Base-by-base conservation (phyloP, 768 basidiomycete genomes). In the Auriscalpium vulgare region DNA sequence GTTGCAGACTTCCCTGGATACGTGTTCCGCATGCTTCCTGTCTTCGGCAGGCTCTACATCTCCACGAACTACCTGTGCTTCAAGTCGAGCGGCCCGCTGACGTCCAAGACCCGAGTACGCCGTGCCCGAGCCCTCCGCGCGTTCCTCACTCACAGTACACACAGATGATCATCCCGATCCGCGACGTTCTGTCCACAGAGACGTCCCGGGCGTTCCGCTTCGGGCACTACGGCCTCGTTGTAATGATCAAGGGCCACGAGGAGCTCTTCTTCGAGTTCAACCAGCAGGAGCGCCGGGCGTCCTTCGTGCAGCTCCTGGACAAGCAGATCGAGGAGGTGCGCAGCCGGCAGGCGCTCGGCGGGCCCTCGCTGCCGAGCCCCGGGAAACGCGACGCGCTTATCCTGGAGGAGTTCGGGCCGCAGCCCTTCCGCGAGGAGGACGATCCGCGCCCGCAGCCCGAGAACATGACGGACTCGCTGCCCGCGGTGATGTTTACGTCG, bases 231-330 rank as follows among this genome's bases (percentile, higher is more conserved):
- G 95, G 95, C 29, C 79, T 98, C 17, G 83, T 90, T 37, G 76
- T 98, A 55, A 86, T 97, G 53, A 84, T 99, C 63, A 91, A 88
- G 64, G 95, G 95, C 0, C 93, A 98, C 66, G 95, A 99, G 71
- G 95, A 99, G 67, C 76, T 98, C 10, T 99, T 99, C 75, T 88
- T 98, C 63, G 97, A 99, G 70, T 95, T 99, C 67, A 76, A 79
- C 44, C 83, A 85, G 17, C 81, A 87, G 55, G 86, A 90, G 54
- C 85, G 90, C 59, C 83, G 95, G 21, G 78, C 86, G 59, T 83
- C 85, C 1, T 94, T 95, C 65, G 80, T 88, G 17, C 68, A 68
- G 11, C 74, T 95, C 17, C 73, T 99, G 47, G 84, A 94, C 61
- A 77, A 78, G 23, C 91, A 93, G 67, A 80, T 95, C 67, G 94